Base-by-base conservation (phyloP, 2,329 filamentous ascomycete genomes). In the Dothidotthia symphoricarpi region DNA sequence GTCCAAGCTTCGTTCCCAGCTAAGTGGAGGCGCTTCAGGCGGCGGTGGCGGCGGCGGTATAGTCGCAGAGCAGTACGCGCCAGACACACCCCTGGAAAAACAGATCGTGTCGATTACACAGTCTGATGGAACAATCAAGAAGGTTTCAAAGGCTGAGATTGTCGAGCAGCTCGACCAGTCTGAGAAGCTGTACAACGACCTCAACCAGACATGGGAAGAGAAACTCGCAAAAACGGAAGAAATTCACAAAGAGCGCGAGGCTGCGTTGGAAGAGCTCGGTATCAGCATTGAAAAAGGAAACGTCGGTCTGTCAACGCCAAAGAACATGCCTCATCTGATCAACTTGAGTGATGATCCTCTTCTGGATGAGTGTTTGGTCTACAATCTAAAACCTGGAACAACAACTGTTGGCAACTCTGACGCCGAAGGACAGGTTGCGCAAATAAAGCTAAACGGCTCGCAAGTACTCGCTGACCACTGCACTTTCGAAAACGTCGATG, bases 221-320 rank as follows among this genome's bases (percentile, higher is more conserved):
- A 97, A 97, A 68, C 72, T 98, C 45, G 78, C 82, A 49, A 96
- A 94, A 71, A 98, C 93, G 0, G 93, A 98, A 66, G 83, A 91
- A 54, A 97, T 98, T 38, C 93, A 98, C 73, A 96, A 95, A 64
- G 93, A 98, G 69, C 83, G 93, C 52, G 93, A 98, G 68, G 82
- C 89, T 31, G 93, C 93, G 8, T 74, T 98, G 30, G 93, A 98
- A 71, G 93, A 98, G 66, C 78, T 98, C 28, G 93, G 93, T 50
- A 97, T 98, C 69, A 97, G 90, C 67, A 98, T 98, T 51, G 93
- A 98, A 64, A 98, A 98, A 67, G 93, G 93, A 6, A 96, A 96
- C 60, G 84, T 98, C 45, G 93, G 93, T 11, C 74, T 98, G 45
- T 91, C 88, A 43, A 97, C 90, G 14, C 93, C 93, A 1, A 98